A percentile compares a stretch with the other conserved stretches of the same genome.
These are phyloP conservation scores for Suillus plorans DNA, from an alignment of 768 basidiomycete species.

Conservation along the genomic window DNA sequence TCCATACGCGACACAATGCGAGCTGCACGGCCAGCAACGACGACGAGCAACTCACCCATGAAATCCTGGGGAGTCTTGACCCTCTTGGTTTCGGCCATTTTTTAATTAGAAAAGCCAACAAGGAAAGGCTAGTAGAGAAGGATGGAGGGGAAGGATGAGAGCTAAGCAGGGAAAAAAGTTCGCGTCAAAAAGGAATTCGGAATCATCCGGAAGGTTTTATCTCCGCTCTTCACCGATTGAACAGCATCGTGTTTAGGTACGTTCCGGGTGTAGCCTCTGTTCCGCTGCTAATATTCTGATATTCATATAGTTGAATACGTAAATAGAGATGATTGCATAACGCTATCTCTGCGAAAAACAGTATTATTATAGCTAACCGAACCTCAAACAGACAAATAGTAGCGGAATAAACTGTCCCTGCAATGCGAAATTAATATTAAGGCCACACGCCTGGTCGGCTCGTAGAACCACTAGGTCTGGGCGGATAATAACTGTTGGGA, in stretches of 20 bases:
- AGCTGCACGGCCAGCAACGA: not conserved
- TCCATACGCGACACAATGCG: slow-evolving; percentile 14
- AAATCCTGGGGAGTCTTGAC: slow-evolving; percentile 92
- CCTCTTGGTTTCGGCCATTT: slow-evolving; percentile 85
- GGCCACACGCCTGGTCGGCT: slow-evolving; percentile 29
- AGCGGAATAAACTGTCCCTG: slow-evolving; percentile 1
- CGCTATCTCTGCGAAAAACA: slow-evolving; percentile 2
- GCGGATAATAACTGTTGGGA: slow-evolving; percentile 18
- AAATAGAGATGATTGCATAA: not conserved
- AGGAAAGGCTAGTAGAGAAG: slow-evolving; percentile 50
- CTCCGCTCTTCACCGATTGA: slow-evolving; percentile 29
- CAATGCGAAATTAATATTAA: slow-evolving; percentile 18
- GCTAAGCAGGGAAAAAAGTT: slow-evolving; percentile 48
- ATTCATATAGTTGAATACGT: not conserved
- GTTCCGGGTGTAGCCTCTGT: slow-evolving; percentile 10
- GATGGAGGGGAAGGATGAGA: slow-evolving; percentile 44
- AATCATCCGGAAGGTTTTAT: slow-evolving; percentile 30
- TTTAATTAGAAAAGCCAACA: slow-evolving; percentile 34
- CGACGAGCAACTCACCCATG: slow-evolving; percentile 49
- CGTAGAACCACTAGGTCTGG: slow-evolving; percentile 21
- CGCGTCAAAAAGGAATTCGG: slow-evolving; percentile 37
- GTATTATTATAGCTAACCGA: slow-evolving; percentile 13
- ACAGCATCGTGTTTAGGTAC: not conserved
- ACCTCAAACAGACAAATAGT: slow-evolving; percentile 12
- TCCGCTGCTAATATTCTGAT: not conserved